Percentiles rank a stretch among this genome's conserved stretches.
phyloP scores from a whole-genome alignment of 257 asterid genomes.

The Solanum sejunctum region DNA sequence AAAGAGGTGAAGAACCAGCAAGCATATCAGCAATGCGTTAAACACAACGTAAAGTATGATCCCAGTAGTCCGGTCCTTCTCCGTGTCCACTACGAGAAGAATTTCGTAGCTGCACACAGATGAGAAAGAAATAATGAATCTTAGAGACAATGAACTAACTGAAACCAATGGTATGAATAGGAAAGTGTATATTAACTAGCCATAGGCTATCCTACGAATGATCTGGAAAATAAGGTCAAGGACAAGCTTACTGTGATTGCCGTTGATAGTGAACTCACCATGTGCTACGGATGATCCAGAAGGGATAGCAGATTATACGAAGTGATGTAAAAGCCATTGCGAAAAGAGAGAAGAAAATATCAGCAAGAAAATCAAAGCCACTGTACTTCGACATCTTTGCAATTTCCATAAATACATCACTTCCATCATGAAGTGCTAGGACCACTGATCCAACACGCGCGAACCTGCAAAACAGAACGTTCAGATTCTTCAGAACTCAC shows the following conservation, averaged over 20 bases:
- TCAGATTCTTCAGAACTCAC: not conserved
- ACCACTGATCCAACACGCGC: slow-evolving; percentile 21
- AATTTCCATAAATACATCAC: slow-evolving; percentile 24
- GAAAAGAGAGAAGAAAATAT: slow-evolving; percentile 12
- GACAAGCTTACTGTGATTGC: not conserved
- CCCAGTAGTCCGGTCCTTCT: not conserved
- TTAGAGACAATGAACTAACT: not conserved
- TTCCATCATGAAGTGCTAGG: slow-evolving; percentile 23
- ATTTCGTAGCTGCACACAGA: slow-evolving; percentile 9
- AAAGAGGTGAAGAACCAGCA: slow-evolving; percentile 15
- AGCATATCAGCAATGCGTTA: slow-evolving; percentile 11
- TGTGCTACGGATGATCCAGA: slow-evolving; percentile 20
- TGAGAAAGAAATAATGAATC: not conserved
- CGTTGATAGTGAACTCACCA: slow-evolving; percentile 4
- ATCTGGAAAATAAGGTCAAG: too few species aligned
- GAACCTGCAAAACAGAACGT: not conserved
- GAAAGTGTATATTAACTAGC: too few species aligned
- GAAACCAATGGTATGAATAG: not conserved
- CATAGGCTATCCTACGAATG: too few species aligned
- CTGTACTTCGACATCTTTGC: slow-evolving; percentile 25
- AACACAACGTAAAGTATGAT: slow-evolving; percentile 5
- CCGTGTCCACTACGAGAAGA: not conserved
- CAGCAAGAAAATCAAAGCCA: slow-evolving; percentile 9
- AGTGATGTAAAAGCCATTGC: slow-evolving; percentile 9
- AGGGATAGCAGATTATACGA: slow-evolving; percentile 15